These are phyloP conservation scores for Cladosporium sphaerospermum DNA, from an alignment of 2,329 filamentous ascomycete genomes.

Conservation along the genomic window DNA sequence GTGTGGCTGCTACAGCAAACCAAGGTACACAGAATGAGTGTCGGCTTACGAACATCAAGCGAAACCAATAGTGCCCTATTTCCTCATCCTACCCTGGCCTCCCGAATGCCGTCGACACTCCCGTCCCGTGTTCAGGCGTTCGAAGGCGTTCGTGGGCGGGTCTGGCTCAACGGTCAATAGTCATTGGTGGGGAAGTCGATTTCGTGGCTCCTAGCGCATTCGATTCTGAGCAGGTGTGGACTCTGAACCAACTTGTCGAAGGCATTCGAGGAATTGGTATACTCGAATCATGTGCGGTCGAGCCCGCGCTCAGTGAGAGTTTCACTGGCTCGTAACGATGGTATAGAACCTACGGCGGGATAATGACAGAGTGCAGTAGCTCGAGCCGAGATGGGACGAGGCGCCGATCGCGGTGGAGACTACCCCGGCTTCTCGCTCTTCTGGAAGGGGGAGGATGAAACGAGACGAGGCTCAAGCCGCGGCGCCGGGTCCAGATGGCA, in stretches of 20 bases:
- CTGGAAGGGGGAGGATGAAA: constrained; percentile 8
- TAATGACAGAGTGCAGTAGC: neutral
- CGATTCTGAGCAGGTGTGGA: neutral
- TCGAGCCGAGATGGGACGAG: neutral
- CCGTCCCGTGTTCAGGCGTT: neutral
- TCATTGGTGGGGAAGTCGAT: constrained; percentile 1
- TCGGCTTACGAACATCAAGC: too few relatives aligned
- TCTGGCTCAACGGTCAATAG: constrained; percentile 6
- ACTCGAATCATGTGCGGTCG: too few relatives aligned
- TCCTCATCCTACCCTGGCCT: neutral
- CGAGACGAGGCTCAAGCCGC: neutral
- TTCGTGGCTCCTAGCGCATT: neutral
- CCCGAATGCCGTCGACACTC: neutral
- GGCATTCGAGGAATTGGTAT: too few relatives aligned
- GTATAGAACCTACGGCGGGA: neutral
- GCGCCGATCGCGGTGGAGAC: neutral
- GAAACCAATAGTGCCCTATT: too few relatives aligned
- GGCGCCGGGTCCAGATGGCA: neutral
- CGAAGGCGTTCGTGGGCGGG: constrained; percentile 1
- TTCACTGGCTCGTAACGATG: too few relatives aligned
- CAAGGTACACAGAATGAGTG: too few relatives aligned
- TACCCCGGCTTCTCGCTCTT: constrained; percentile 7
- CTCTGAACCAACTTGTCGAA: neutral
- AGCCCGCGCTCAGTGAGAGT: too few relatives aligned
- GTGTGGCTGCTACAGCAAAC: too few relatives aligned